A percentile compares a stretch with the other conserved stretches of the same genome.
Conservation (phyloP, 192 early-diverging fungal species). For the Coemansia sp. region DNA sequence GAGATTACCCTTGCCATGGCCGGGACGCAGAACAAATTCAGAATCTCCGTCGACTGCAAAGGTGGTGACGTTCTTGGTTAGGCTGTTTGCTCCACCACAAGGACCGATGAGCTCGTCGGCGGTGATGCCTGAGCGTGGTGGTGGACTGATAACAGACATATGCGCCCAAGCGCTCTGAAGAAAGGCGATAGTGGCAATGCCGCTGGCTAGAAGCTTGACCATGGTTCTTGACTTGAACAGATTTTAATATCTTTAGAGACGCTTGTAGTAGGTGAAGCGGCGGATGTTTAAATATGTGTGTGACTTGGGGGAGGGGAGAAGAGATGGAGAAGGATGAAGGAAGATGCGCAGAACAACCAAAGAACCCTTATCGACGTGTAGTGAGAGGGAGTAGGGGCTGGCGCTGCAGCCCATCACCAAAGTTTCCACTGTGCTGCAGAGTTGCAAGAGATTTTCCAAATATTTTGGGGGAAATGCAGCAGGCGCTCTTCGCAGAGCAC, state of each 20-base stretch:
- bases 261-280: not conserved
- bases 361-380: constrained; percentile 11
- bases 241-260: not conserved
- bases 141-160: constrained; percentile 34
- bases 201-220: constrained; percentile 36
- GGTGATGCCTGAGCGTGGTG: constrained; percentile 41
- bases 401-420: not conserved
- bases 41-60: constrained; percentile 27
- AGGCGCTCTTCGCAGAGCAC: not conserved
- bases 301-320: constrained; percentile 8
- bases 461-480: not conserved
- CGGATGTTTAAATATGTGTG: not conserved
- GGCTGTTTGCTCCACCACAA: constrained; percentile 39
- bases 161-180: constrained; percentile 38
- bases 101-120: constrained; percentile 34
- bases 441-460: not conserved
- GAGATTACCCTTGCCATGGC: constrained; percentile 43
- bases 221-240: constrained; percentile 10
- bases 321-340: constrained; percentile 2
- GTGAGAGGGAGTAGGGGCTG: not conserved
- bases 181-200: constrained; percentile 25
- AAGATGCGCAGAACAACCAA: constrained; percentile 27
- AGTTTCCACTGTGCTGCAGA: not conserved
- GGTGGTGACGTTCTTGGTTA: constrained; percentile 42
- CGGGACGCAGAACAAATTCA: constrained; percentile 31